Evolutionary conservation across 768 basidiomycete genomes (phyloP).

Genomic region (Termitomyces sp.): DNA sequence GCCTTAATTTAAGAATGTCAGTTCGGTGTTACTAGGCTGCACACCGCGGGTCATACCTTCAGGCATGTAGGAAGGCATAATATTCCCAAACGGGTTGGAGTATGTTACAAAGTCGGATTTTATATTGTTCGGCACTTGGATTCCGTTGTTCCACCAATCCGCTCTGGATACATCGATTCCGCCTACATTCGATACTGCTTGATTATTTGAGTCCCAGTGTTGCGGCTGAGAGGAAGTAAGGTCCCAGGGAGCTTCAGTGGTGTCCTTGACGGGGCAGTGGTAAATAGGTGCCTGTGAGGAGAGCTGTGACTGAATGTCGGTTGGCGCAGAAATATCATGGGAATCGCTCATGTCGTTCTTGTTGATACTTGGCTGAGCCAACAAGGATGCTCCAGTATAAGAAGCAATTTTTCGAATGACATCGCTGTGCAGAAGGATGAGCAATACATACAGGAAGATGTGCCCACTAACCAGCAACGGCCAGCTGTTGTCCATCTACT

Average conservation of each 20-base stretch:
- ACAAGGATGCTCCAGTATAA: slow-evolving; percentile 13
- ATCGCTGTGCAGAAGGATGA: slow-evolving; percentile 22
- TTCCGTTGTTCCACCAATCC: slow-evolving; percentile 1
- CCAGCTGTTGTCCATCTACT: slow-evolving; percentile 37
- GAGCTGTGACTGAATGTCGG: background rate
- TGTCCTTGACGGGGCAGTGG: background rate
- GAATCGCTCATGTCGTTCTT: background rate
- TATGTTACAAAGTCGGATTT: background rate
- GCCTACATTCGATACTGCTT: background rate
- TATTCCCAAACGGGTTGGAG: background rate
- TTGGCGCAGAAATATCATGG: background rate
- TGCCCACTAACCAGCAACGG: slow-evolving; percentile 27
- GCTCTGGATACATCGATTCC: background rate
- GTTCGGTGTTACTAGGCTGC: too few species aligned
- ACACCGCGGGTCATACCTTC: background rate
- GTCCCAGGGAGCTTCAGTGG: background rate
- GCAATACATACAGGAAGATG: background rate
- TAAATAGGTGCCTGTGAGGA: background rate
- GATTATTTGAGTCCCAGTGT: background rate
- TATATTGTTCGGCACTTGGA: background rate
- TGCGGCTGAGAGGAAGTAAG: background rate
- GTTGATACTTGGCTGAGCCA: background rate
- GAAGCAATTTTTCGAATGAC: slow-evolving; percentile 29
- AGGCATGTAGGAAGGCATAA: background rate
- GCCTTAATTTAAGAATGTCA: background rate